Evolutionary conservation across 257 asterid species (phyloP), one percentile per base, ranked within the genome.

Genomic region (Forsythia suspensa): DNA sequence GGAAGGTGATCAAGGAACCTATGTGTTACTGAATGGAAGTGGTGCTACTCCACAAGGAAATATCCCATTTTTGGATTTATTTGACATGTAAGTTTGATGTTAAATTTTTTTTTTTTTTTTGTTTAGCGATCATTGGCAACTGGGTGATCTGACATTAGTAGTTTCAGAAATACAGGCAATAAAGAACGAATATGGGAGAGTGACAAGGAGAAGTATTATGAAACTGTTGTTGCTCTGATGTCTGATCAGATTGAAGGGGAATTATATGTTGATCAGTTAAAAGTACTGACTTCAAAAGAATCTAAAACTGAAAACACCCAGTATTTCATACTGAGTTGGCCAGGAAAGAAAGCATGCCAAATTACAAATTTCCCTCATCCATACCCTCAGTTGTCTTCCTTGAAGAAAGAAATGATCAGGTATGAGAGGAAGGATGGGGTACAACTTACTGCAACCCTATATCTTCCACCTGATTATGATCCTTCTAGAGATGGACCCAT

Each of bases 1-100:
- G 83, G 91, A 87, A 81, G 89, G 86, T 76, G 97, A 89, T 41
- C 92, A 88, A 79, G 84, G 88, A 76, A 87, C 91, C 20, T 86
- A 87, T 76, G 3, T 96, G 59, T 83, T 96, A 80, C 79, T 96
- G 77, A 96, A 92, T 78, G 99, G 99, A 81, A 85, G 80, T 63
- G 99, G 99, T 73, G 99, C 99, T 81, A 93, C 99, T 72, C 99
- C 99, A n/a, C 85, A 88, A 82, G 99, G 99, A 74, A 96, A 96
- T 79, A 71, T 92, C 65, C 98, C 98, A 6, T 94, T 96, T 85
- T 48, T 96, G 79, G 99, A 96, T 90, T 82, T 94, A 86, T 94
- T 94, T 83, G 97, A 94, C 88, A 89, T 94, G 99, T 96, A 87
- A 86, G 99, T 90, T 87, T 79, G 80, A 81, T 85, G 29, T 74